Percentiles rank a stretch among this genome's conserved stretches.
These are phyloP conservation scores for Termitomyces sp. DNA, from an alignment of 768 basidiomycete species.

Conservation along the genomic window DNA sequence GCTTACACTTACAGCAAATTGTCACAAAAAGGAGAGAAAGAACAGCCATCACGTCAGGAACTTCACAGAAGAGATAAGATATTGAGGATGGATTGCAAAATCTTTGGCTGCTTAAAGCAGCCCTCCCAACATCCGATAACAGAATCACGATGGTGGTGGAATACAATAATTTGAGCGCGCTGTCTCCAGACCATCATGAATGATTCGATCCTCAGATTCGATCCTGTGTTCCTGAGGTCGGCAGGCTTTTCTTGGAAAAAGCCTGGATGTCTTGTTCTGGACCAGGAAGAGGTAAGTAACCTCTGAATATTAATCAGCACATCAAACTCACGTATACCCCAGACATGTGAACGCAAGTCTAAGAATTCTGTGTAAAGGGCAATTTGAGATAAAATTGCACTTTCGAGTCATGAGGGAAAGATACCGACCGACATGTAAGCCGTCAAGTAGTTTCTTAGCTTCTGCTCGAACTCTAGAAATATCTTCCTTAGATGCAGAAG, in stretches of 20 bases:
- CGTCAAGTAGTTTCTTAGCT: constrained; percentile 83
- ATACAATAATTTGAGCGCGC: not conserved
- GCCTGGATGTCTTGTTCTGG: constrained; percentile 80
- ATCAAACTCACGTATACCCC: constrained; percentile 75
- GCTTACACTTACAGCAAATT: not conserved
- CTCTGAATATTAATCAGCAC: not conserved
- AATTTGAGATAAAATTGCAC: not conserved
- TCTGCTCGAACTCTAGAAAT: constrained; percentile 70
- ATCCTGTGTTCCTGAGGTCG: not conserved
- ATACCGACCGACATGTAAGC: constrained; percentile 68
- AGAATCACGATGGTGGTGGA: not conserved
- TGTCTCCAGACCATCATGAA: not conserved
- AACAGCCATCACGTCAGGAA: not conserved
- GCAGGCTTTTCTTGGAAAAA: constrained; percentile 56
- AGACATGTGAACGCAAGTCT: constrained; percentile 75
- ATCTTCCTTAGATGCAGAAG: constrained; percentile 76
- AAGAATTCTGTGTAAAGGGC: constrained; percentile 55
- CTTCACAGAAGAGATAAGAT: not conserved
- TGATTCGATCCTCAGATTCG: not conserved
- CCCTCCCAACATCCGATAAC: not conserved
- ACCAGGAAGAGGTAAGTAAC: constrained; percentile 6
- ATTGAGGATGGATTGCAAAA: not conserved
- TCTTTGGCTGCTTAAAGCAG: not conserved
- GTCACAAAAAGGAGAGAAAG: not conserved
- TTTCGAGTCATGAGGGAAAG: not conserved